Evolutionary conservation across 164 flowering plant genomes (phyloP).

Genomic region (Cinnamomum chago): DNA sequence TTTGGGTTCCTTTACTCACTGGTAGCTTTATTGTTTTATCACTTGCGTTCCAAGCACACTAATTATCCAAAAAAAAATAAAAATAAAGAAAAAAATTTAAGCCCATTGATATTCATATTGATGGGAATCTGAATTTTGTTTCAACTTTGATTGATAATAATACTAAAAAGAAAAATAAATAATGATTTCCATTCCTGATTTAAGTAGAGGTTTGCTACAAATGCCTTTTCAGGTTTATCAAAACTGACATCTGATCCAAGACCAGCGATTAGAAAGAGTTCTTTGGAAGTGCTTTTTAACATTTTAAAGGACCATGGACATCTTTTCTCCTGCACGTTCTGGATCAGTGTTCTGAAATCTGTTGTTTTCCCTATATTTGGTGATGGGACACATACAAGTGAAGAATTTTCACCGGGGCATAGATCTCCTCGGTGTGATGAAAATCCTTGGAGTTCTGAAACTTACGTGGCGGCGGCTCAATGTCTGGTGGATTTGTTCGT

Average conservation of each 20-base stretch:
- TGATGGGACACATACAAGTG: slow-evolving; percentile 25
- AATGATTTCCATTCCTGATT: neutral
- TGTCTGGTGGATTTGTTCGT: slow-evolving; percentile 77
- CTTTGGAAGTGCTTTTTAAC: slow-evolving; percentile 93
- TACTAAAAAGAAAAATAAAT: too few species aligned
- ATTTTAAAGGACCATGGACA: slow-evolving; percentile 96
- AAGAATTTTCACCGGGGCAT: slow-evolving; percentile 23
- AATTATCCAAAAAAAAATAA: too few species aligned
- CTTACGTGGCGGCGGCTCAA: slow-evolving; percentile 63
- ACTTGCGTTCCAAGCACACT: neutral
- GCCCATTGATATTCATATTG: neutral
- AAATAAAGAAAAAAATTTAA: too few species aligned
- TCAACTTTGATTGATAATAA: neutral
- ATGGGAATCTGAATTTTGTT: neutral
- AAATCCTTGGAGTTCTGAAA: slow-evolving; percentile 73
- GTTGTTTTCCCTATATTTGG: slow-evolving; percentile 70
- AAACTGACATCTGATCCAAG: slow-evolving; percentile 87
- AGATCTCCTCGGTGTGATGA: slow-evolving; percentile 33
- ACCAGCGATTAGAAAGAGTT: slow-evolving; percentile 78
- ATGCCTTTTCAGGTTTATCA: slow-evolving; percentile 71
- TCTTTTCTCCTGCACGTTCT: slow-evolving; percentile 73
- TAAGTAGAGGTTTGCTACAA: neutral
- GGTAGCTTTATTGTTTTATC: slow-evolving; percentile 33
- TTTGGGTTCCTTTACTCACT: slow-evolving; percentile 90
- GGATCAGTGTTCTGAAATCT: slow-evolving; percentile 59